Evolutionary conservation across 805 yeast species (phyloP).

Genomic region (Saitoella complicata): DNA sequence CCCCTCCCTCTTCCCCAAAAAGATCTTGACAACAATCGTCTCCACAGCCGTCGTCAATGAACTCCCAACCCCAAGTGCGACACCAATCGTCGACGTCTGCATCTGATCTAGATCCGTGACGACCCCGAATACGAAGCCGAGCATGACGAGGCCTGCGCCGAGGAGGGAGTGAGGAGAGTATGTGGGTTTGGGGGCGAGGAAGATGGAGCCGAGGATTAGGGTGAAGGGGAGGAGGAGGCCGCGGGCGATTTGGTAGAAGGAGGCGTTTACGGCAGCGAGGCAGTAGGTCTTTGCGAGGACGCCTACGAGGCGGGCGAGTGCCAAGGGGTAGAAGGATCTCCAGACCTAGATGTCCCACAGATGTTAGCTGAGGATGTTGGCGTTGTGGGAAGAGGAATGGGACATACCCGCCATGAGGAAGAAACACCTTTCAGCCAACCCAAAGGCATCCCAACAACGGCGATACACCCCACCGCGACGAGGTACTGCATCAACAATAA

Average conservation of each 20-base stretch:
- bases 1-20: no score
- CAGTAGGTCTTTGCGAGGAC: constrained; percentile 1
- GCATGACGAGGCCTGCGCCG: not conserved
- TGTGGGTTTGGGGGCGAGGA: not conserved
- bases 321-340: no score
- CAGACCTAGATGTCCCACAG: no score
- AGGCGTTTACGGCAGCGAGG: constrained; percentile 1
- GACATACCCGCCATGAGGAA: no score
- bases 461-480: no score
- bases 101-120: not conserved
- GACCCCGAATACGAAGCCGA: constrained; percentile 2
- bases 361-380: no score
- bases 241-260: constrained; percentile 2
- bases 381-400: no score
- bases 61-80: constrained; percentile 1
- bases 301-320: not conserved
- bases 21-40: constrained; percentile 1
- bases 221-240: constrained; percentile 4
- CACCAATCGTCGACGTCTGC: not conserved
- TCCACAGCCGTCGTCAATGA: constrained; percentile 3
- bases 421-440: no score
- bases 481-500: no score
- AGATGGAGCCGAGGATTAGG: not conserved
- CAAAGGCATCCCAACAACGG: no score
- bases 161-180: not conserved